phyloP scores from a whole-genome alignment of 2,329 filamentous ascomycete genomes.

The Gnomoniopsis smithogilvyi region DNA sequence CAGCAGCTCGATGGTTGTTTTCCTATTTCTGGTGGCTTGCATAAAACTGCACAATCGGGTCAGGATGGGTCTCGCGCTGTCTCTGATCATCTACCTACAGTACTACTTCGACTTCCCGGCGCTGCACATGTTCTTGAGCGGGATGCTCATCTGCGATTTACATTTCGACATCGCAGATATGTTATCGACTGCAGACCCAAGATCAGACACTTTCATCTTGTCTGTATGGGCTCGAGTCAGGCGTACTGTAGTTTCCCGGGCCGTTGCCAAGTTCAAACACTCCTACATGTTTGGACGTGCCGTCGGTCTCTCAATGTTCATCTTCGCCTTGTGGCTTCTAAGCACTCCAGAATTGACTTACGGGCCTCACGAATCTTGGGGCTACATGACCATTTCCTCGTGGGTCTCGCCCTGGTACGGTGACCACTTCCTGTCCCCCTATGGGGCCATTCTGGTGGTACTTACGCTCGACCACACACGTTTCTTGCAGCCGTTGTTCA shows the following conservation, averaged over 20 bases:
- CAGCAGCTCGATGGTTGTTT: slow-evolving; percentile 32
- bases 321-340: slow-evolving; percentile 6
- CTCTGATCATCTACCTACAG: slow-evolving; percentile 23
- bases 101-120: slow-evolving; percentile 25
- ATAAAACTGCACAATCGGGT: slow-evolving; percentile 21
- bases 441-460: slow-evolving; percentile 5
- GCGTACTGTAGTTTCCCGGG: not conserved
- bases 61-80: slow-evolving; percentile 19
- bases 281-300: not conserved
- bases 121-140: slow-evolving; percentile 27
- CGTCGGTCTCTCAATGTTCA: not conserved
- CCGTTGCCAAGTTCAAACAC: not conserved
- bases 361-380: not conserved
- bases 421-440: not conserved
- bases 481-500: slow-evolving; percentile 13
- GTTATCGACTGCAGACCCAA: not conserved
- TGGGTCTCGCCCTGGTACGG: not conserved
- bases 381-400: slow-evolving; percentile 6
- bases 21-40: slow-evolving; percentile 30
- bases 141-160: slow-evolving; percentile 30
- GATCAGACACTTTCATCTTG: not conserved
- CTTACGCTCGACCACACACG: slow-evolving; percentile 2
- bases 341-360: not conserved
- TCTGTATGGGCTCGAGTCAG: slow-evolving; percentile 6
- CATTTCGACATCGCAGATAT: slow-evolving; percentile 23